Evolutionary conservation across 2,329 filamentous ascomycete species (phyloP).

Genomic region (Pseudocercospora musae): DNA sequence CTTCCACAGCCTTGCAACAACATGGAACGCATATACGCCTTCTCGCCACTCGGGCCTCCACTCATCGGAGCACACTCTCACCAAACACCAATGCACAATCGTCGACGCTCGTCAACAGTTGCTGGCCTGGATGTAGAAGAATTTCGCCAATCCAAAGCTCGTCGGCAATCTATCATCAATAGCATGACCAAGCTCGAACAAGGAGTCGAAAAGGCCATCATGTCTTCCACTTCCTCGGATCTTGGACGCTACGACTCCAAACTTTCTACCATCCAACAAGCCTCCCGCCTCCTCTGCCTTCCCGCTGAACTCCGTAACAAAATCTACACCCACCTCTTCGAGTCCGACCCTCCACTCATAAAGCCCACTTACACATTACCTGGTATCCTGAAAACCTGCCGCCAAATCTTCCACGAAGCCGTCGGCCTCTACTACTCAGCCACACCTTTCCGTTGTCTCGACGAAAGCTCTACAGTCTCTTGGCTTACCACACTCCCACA

Average conservation of each 20-base stretch:
- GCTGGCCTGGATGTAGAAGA: background rate
- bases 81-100: background rate
- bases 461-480: slow-evolving; percentile 14
- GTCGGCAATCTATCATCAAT: background rate
- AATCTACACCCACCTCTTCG: slow-evolving; percentile 20
- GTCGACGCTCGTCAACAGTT: slow-evolving; percentile 1
- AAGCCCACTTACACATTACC: slow-evolving; percentile 19
- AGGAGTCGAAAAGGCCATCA: no score
- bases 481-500: slow-evolving; percentile 15
- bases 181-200: background rate
- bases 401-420: slow-evolving; percentile 16
- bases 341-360: slow-evolving; percentile 11
- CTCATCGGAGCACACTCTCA: background rate
- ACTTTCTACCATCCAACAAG: background rate
- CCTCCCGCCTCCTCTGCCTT: slow-evolving; percentile 13
- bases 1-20: background rate
- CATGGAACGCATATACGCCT: background rate
- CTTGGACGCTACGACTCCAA: background rate
- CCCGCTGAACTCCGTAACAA: slow-evolving; percentile 22
- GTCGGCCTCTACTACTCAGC: slow-evolving; percentile 14
- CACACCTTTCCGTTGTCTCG: slow-evolving; percentile 19
- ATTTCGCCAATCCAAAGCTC: background rate
- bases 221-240: background rate
- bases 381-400: slow-evolving; percentile 12
- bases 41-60: background rate